Base-by-base conservation (phyloP, 495 filamentous ascomycete genomes). In the Talaromyces wortmannii region DNA sequence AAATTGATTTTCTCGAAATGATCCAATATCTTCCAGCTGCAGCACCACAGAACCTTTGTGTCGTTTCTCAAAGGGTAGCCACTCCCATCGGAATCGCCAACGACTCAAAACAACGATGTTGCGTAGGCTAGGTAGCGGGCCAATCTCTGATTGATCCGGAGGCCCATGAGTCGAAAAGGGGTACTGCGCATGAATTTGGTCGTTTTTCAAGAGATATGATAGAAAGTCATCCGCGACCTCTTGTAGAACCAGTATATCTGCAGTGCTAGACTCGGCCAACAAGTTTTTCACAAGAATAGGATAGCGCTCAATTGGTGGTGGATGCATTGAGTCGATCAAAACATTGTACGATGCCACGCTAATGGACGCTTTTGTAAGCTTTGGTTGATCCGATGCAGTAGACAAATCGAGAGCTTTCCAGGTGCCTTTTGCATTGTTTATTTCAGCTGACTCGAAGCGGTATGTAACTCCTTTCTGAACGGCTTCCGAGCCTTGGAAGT, bases 221-320 rank as follows among this genome's bases (percentile, higher is more conserved):
- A 85, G 70, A 53, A 83, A 83, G 29, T 73, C 68, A 55, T 84
- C 78, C 0, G 81, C 80, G 18, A 84, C 78, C 63, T 83, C 81
- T 62, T 84, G 72, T 7, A 85, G 67, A 16, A 80, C 66, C n/a
- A 84, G 56, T 13, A 82, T 62, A 58, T 80, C 73, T 11, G 76
- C 67, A 2, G 56, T 45, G 29, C 71, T 68, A 5, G 55, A 29
- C 0, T 59, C 15, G 6, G 71, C 59, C 46, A 82, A 57, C 44
- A 82, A 63, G 56, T 72, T 73, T 16, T 67, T 53, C 33, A 80
- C 45, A 16, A 83, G 57, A 15, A 78, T 65, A 6, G 78, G 71
- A 62, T 82, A 76, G 43, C 81, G 73, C 17, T 68, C 63, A 13
- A 63, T 52, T n/a, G 73, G 67, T 4, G 75, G 67, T 0, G 80